A percentile compares a stretch with the other conserved stretches of the same genome.
These are phyloP conservation scores for Aciculosporium take DNA, from an alignment of 2,329 filamentous ascomycete genomes.

Conservation along the genomic window DNA sequence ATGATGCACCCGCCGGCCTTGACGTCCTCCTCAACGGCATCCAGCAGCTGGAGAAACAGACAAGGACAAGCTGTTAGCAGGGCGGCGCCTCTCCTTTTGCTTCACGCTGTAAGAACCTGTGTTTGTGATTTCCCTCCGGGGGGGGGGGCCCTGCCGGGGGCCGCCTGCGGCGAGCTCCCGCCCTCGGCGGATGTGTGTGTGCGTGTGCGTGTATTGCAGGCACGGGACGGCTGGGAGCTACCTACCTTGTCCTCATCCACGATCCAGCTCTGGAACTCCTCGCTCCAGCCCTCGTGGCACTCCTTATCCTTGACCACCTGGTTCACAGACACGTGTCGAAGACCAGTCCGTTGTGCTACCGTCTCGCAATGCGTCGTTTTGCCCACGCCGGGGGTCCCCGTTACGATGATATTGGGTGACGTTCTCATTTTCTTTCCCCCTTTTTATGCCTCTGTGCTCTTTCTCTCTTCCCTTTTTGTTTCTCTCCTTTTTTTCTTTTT, in stretches of 20 bases:
- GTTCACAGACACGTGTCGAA: conserved; percentile 80
- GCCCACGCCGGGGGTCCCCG: conserved; percentile 87
- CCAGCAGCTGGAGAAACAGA: conserved; percentile 47
- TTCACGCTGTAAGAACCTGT: too few relatives aligned
- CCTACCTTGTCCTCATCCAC: conserved; percentile 92
- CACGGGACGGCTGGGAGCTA: too few relatives aligned
- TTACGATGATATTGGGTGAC: conserved; percentile 81
- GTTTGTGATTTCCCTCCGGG: too few relatives aligned
- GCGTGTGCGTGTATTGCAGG: too few relatives aligned
- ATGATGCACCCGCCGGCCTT: conserved; percentile 72
- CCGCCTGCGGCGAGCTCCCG: too few relatives aligned
- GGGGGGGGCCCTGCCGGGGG: too few relatives aligned
- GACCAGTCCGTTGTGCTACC: conserved; percentile 58
- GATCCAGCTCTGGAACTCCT: conserved; percentile 75
- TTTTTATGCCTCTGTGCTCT: not conserved
- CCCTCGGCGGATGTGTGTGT: too few relatives aligned
- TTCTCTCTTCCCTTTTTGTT: not conserved
- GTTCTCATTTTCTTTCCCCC: conserved; percentile 24
- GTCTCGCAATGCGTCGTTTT: conserved; percentile 87
- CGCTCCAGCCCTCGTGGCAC: conserved; percentile 79
- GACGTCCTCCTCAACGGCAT: conserved; percentile 73
- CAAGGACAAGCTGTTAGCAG: conserved; percentile 8
- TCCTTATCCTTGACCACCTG: conserved; percentile 77
- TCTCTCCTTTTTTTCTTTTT: too few relatives aligned
- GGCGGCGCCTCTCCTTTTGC: not conserved